Conservation (phyloP, 768 basidiomycete genomes). For the Mycena galericulata region DNA sequence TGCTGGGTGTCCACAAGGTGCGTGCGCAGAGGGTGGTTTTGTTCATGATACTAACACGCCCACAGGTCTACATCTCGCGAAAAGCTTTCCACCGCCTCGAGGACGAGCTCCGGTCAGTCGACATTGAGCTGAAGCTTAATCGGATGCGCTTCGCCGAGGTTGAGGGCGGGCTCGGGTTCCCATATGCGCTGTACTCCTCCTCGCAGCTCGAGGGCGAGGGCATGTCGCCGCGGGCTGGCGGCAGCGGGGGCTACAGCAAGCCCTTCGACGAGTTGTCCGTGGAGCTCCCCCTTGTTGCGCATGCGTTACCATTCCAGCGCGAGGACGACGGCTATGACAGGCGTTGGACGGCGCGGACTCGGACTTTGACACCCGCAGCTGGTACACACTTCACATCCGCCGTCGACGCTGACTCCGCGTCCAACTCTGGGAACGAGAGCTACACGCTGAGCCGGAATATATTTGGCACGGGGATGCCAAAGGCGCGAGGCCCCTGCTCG, state of each 20-base stretch:
- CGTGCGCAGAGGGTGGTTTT: slow-evolving; percentile 38
- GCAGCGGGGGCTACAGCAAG: too few relatives aligned
- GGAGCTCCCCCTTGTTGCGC: slow-evolving; percentile 84
- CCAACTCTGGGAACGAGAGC: slow-evolving; percentile 90
- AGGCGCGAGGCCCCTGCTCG: slow-evolving; percentile 58
- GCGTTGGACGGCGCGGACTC: slow-evolving; percentile 66
- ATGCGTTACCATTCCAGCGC: slow-evolving; percentile 84
- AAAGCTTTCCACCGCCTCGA: slow-evolving; percentile 89
- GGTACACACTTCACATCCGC: slow-evolving; percentile 83
- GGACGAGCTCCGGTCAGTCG: slow-evolving; percentile 84
- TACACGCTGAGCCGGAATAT: slow-evolving; percentile 96
- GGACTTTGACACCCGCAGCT: slow-evolving; percentile 84
- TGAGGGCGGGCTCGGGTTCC: slow-evolving; percentile 73
- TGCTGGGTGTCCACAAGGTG: slow-evolving; percentile 88
- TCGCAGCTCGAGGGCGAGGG: slow-evolving; percentile 55
- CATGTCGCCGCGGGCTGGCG: slow-evolving; percentile 40
- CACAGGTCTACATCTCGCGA: slow-evolving; percentile 90
- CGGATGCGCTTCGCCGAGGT: slow-evolving; percentile 79
- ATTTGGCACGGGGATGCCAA: slow-evolving; percentile 90
- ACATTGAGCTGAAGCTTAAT: slow-evolving; percentile 87
- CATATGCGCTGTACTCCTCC: slow-evolving; percentile 82
- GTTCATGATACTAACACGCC: background rate
- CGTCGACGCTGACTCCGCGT: slow-evolving; percentile 72
- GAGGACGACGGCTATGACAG: slow-evolving; percentile 85
- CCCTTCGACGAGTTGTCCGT: slow-evolving; percentile 63